Evolutionary conservation across 306 rosid genomes (phyloP).

Genomic region (peach (Prunus persica)): DNA sequence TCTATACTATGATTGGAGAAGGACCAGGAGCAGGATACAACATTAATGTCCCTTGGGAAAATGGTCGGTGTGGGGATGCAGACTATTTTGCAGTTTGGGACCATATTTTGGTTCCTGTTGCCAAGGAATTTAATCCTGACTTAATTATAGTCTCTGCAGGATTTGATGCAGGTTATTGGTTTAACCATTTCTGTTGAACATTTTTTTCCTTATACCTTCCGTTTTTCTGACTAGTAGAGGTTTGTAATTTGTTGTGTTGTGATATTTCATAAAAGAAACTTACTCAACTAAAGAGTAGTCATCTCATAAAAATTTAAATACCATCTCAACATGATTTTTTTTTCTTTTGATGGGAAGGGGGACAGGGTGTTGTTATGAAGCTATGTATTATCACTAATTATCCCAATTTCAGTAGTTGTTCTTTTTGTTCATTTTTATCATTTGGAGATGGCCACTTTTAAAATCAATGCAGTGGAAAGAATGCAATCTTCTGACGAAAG

Average conservation of each 20-base stretch:
- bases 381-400: not conserved
- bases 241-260: not conserved
- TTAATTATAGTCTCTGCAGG: constrained; percentile 87
- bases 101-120: constrained; percentile 83
- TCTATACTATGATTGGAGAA: constrained; percentile 72
- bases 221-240: not conserved
- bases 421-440: not conserved
- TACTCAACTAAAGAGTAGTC: not conserved
- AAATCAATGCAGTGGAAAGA: not conserved
- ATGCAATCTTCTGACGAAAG: not conserved
- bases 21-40: constrained; percentile 86
- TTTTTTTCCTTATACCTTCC: not conserved
- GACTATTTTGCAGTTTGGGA: constrained; percentile 97
- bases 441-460: not conserved
- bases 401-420: not conserved
- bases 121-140: constrained; percentile 81
- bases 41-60: constrained; percentile 98
- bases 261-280: not conserved
- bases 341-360: not conserved
- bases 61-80: constrained; percentile 82
- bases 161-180: constrained; percentile 83
- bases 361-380: not conserved
- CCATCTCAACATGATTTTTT: not conserved
- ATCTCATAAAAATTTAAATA: not conserved
- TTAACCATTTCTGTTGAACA: not conserved